phyloP scores from a whole-genome alignment of 768 basidiomycete species.

The Calocybe cyanea region DNA sequence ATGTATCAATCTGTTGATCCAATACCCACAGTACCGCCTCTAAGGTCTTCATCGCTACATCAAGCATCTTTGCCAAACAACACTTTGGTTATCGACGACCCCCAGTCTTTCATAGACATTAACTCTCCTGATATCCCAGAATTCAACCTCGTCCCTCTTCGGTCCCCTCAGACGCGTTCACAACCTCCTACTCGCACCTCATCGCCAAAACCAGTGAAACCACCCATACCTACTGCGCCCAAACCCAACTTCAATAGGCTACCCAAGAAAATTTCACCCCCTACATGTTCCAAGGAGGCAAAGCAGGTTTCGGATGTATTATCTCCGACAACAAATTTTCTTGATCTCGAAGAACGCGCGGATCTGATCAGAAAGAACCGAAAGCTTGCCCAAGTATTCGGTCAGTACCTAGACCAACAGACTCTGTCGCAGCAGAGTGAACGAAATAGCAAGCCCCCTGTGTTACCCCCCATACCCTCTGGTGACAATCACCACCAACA shows the following conservation, averaged over 20 bases:
- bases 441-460: slow-evolving; percentile 2
- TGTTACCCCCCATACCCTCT: slow-evolving; percentile 17
- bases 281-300: not conserved
- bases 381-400: slow-evolving; percentile 81
- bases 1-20: slow-evolving; percentile 25
- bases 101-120: slow-evolving; percentile 33
- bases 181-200: slow-evolving; percentile 13
- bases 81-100: slow-evolving; percentile 4
- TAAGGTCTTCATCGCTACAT: slow-evolving; percentile 11
- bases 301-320: slow-evolving; percentile 16
- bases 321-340: slow-evolving; percentile 67
- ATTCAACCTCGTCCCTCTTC: slow-evolving; percentile 19
- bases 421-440: slow-evolving; percentile 28
- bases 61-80: slow-evolving; percentile 1
- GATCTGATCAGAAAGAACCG: slow-evolving; percentile 70
- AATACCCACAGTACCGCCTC: slow-evolving; percentile 21
- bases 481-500: slow-evolving; percentile 14
- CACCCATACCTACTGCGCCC: slow-evolving; percentile 41
- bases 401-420: slow-evolving; percentile 55
- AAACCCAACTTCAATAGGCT: slow-evolving; percentile 43
- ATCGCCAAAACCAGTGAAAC: slow-evolving; percentile 30
- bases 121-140: slow-evolving; percentile 21
- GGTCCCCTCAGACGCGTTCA: slow-evolving; percentile 22
- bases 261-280: slow-evolving; percentile 15
- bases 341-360: slow-evolving; percentile 60